A percentile compares a stretch with the other conserved stretches of the same genome.
Evolutionary conservation across 2,329 filamentous ascomycete species (phyloP).

Genomic region (Nothophoma quercina): DNA sequence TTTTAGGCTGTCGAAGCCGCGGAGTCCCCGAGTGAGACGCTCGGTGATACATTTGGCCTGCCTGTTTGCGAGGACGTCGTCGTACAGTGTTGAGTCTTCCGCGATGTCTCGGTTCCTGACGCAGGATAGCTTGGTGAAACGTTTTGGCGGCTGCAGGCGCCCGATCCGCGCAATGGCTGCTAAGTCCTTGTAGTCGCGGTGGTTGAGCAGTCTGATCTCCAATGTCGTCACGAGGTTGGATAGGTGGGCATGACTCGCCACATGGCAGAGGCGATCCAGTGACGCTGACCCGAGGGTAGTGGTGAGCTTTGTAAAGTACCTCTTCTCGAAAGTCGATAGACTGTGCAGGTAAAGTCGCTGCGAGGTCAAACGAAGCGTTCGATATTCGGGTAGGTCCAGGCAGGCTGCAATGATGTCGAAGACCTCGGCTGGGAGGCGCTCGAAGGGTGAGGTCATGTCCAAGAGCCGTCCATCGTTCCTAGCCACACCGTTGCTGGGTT

Average conservation of each 20-base stretch:
- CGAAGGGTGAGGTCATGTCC: slow-evolving; percentile 35
- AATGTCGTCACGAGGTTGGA: slow-evolving; percentile 28
- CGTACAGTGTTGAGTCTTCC: slow-evolving; percentile 30
- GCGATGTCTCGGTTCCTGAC: slow-evolving; percentile 26
- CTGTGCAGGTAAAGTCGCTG: slow-evolving; percentile 31
- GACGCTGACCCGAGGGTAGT: slow-evolving; percentile 37
- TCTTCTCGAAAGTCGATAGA: slow-evolving; percentile 30
- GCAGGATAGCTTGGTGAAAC: slow-evolving; percentile 30
- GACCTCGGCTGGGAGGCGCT: slow-evolving; percentile 40
- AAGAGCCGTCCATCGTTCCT: slow-evolving; percentile 4
- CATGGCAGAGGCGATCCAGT: slow-evolving; percentile 27
- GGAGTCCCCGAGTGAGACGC: slow-evolving; percentile 28
- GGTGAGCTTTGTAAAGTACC: slow-evolving; percentile 30
- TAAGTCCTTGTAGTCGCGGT: slow-evolving; percentile 32
- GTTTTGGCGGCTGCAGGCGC: slow-evolving; percentile 39
- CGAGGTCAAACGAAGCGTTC: slow-evolving; percentile 35
- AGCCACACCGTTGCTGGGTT: not conserved
- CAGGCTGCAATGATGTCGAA: slow-evolving; percentile 32
- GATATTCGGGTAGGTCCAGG: slow-evolving; percentile 26
- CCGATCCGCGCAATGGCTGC: slow-evolving; percentile 31
- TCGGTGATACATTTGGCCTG: slow-evolving; percentile 27
- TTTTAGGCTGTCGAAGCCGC: slow-evolving; percentile 26
- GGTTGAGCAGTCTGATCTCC: slow-evolving; percentile 35
- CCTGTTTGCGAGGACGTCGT: slow-evolving; percentile 25
- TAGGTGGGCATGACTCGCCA: slow-evolving; percentile 27